Conservation (phyloP, 2,329 filamentous ascomycete species). For the Nemania sp. region DNA sequence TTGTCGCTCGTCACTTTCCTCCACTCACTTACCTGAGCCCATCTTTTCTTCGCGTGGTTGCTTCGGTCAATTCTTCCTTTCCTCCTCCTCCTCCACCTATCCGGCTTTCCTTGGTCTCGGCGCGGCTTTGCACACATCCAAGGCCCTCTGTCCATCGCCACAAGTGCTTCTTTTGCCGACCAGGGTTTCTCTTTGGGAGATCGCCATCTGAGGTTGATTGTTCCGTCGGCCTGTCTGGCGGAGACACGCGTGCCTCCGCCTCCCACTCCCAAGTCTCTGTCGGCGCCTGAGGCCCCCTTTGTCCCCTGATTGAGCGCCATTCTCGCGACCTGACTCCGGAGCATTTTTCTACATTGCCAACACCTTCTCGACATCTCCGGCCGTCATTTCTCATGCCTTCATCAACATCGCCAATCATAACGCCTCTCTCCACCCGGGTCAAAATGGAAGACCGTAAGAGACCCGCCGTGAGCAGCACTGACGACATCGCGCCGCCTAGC, state of each 20-base stretch:
- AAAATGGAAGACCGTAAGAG: slow-evolving; percentile 99
- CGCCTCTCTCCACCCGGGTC: slow-evolving; percentile 76
- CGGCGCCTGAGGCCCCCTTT: slow-evolving; percentile 20
- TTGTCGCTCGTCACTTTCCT: slow-evolving; percentile 17
- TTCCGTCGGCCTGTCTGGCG: slow-evolving; percentile 8
- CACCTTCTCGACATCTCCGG: slow-evolving; percentile 25
- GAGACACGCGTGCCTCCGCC: slow-evolving; percentile 25
- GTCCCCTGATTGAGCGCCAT: slow-evolving; percentile 14
- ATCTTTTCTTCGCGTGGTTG: slow-evolving; percentile 6
- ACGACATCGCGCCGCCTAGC: slow-evolving; percentile 83
- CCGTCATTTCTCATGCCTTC: slow-evolving; percentile 79
- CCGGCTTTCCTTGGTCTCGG: no score
- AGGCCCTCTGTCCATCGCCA: slow-evolving; percentile 6
- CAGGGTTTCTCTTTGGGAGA: slow-evolving; percentile 26
- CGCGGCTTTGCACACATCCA: slow-evolving; percentile 2
- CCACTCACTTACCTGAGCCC: slow-evolving; percentile 11
- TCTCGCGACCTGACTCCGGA: slow-evolving; percentile 6
- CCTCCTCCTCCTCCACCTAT: no score
- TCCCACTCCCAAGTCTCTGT: slow-evolving; percentile 13
- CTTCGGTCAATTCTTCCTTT: slow-evolving; percentile 17
- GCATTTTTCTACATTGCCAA: slow-evolving; percentile 21
- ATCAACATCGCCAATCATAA: slow-evolving; percentile 72
- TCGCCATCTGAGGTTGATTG: slow-evolving; percentile 23
- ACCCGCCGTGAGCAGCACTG: slow-evolving; percentile 76
- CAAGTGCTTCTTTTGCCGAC: slow-evolving; percentile 14